Percentiles rank a stretch among this genome's conserved stretches.
Conservation (phyloP, 768 basidiomycete genomes). For the Tulasnella sp. region DNA sequence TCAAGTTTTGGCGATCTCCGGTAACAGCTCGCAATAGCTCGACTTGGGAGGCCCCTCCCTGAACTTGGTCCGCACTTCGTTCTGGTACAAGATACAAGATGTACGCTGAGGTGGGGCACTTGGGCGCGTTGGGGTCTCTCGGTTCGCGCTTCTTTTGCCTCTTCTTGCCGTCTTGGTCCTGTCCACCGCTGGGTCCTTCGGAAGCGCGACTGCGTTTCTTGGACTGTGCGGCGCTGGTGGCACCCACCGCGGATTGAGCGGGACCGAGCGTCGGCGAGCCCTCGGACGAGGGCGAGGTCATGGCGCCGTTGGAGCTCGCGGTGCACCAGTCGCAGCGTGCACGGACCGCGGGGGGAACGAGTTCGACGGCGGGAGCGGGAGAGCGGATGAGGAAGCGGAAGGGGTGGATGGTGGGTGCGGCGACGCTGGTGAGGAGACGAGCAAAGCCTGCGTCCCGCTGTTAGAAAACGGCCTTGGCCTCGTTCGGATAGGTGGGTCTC, state of each 20-base stretch:
- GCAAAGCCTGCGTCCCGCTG: background rate
- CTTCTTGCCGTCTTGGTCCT: constrained; percentile 57
- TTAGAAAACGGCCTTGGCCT: constrained; percentile 26
- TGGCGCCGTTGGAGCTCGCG: background rate
- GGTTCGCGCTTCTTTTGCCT: constrained; percentile 58
- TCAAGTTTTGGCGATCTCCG: constrained; percentile 54
- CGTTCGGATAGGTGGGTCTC: constrained; percentile 2
- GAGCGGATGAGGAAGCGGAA: background rate
- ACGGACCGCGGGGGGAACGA: background rate
- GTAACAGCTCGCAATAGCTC: constrained; percentile 71
- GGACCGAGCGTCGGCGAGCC: background rate
- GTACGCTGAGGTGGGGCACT: constrained; percentile 90
- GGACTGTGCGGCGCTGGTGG: background rate
- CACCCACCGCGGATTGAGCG: too few relatives aligned
- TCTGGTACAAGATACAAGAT: constrained; percentile 95
- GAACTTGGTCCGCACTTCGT: constrained; percentile 77
- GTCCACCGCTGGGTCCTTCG: background rate
- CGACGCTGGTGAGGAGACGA: background rate
- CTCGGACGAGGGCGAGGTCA: background rate
- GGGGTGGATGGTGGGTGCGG: background rate
- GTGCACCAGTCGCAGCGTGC: background rate
- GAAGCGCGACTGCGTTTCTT: constrained; percentile 20
- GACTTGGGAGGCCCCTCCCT: constrained; percentile 66
- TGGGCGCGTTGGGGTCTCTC: constrained; percentile 94
- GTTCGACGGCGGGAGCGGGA: background rate